A percentile compares a stretch with the other conserved stretches of the same genome.
Evolutionary conservation across 2,329 filamentous ascomycete genomes (phyloP).

Genomic region (Colletotrichum karsti): DNA sequence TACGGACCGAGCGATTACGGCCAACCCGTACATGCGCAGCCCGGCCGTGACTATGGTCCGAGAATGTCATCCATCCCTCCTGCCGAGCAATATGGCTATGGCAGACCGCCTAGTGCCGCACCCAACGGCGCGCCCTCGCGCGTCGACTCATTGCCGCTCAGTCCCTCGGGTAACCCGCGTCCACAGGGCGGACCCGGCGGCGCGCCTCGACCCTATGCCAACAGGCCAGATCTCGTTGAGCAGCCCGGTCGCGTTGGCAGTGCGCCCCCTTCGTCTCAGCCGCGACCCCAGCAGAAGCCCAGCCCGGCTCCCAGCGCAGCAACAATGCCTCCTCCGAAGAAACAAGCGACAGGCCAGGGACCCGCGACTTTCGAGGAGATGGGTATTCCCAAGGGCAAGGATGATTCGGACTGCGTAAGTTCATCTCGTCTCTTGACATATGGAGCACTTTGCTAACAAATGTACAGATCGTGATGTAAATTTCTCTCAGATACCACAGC

Average conservation of each 20-base stretch:
- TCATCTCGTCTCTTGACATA: neutral
- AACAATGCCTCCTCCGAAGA: slow-evolving; percentile 46
- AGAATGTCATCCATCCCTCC: slow-evolving; percentile 40
- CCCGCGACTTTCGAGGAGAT: slow-evolving; percentile 98
- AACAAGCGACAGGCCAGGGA: slow-evolving; percentile 70
- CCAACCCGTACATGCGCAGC: slow-evolving; percentile 30
- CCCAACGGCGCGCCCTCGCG: slow-evolving; percentile 38
- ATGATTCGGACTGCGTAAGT: slow-evolving; percentile 91
- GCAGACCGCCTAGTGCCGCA: slow-evolving; percentile 38
- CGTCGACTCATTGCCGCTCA: slow-evolving; percentile 40
- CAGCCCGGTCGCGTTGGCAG: slow-evolving; percentile 43
- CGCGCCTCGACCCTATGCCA: slow-evolving; percentile 11
- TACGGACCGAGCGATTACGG: slow-evolving; percentile 30
- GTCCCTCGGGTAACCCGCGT: slow-evolving; percentile 18
- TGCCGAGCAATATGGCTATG: slow-evolving; percentile 37
- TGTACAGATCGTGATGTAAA: slow-evolving; percentile 27
- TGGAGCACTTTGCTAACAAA: neutral
- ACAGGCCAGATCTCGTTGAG: slow-evolving; percentile 23
- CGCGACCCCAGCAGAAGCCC: slow-evolving; percentile 34
- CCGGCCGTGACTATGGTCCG: slow-evolving; percentile 48
- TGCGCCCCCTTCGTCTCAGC: slow-evolving; percentile 42
- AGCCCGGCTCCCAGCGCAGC: slow-evolving; percentile 40
- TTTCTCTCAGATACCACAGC: slow-evolving; percentile 21
- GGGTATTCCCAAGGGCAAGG: slow-evolving; percentile 87
- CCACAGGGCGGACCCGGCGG: slow-evolving; percentile 16